Conservation (phyloP, 1,139 yeast species). For the Candida pseudocylindracea region DNA sequence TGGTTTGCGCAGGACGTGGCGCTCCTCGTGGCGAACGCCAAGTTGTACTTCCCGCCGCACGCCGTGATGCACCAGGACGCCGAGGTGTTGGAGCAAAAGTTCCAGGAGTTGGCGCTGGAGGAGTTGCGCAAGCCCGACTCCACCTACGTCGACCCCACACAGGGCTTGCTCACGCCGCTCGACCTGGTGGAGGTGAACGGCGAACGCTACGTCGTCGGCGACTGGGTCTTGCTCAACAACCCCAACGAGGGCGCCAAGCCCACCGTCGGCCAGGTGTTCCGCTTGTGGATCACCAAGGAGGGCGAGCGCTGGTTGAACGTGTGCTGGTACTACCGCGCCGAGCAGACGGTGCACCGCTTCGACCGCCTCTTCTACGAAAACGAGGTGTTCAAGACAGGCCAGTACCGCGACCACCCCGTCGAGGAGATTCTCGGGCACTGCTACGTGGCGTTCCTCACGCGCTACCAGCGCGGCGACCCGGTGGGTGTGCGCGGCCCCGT, state of each 20-base stretch:
- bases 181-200: conserved; percentile 58
- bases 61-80: conserved; percentile 42
- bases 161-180: conserved; percentile 46
- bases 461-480: conserved; percentile 85
- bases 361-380: conserved; percentile 80
- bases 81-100: conserved; percentile 33
- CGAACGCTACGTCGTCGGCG: conserved; percentile 65
- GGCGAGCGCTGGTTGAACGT: conserved; percentile 80
- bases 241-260: conserved; percentile 80
- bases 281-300: conserved; percentile 76
- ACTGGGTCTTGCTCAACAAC: conserved; percentile 78
- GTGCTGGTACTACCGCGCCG: conserved; percentile 96
- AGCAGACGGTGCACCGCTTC: conserved; percentile 85
- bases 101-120: conserved; percentile 34
- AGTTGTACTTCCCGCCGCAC: conserved; percentile 31
- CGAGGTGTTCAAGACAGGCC: conserved; percentile 93
- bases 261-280: conserved; percentile 79
- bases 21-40: conserved; percentile 55
- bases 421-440: conserved; percentile 85
- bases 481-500: conserved; percentile 40
- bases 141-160: conserved; percentile 48
- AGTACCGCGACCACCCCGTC: conserved; percentile 81
- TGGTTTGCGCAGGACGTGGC: conserved; percentile 58
- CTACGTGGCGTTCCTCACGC: conserved; percentile 82
- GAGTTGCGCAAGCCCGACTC: conserved; percentile 70